Conservation (phyloP, 176 grass and related monocot species). For the Carex scoparia region DNA sequence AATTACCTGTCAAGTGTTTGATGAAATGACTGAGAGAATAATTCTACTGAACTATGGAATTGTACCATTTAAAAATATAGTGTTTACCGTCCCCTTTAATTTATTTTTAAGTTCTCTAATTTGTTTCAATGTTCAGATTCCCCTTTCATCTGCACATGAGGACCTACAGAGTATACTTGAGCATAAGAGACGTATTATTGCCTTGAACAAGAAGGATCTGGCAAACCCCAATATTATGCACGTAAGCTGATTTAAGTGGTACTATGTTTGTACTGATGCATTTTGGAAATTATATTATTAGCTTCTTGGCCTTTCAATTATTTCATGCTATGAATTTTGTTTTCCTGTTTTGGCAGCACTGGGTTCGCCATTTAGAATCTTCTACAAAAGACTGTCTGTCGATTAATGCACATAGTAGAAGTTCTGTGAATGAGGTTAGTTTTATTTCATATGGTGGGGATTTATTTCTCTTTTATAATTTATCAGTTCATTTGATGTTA, state of each 20-base stretch:
- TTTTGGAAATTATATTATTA: neutral
- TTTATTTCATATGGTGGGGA: constrained; percentile 10
- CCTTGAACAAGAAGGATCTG: constrained; percentile 95
- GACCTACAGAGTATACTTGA: constrained; percentile 66
- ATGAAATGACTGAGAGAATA: constrained; percentile 13
- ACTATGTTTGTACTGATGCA: constrained; percentile 15
- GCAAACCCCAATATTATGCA: constrained; percentile 92
- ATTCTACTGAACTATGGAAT: neutral
- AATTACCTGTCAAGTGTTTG: neutral
- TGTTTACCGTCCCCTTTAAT: neutral
- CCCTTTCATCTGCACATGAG: constrained; percentile 74
- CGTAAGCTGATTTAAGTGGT: constrained; percentile 33
- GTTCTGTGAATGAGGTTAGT: constrained; percentile 82
- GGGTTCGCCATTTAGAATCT: constrained; percentile 67
- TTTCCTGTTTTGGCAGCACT: constrained; percentile 53
- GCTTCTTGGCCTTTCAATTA: neutral
- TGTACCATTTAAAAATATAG: neutral
- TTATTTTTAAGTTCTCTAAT: constrained; percentile 25
- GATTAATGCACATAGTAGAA: constrained; percentile 83
- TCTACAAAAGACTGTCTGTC: constrained; percentile 75
- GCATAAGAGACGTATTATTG: constrained; percentile 74
- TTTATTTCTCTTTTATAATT: constrained; percentile 13
- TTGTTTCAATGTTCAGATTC: constrained; percentile 50
- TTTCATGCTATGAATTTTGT: neutral
- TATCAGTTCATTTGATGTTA: constrained; percentile 2